A percentile compares a stretch with the other conserved stretches of the same genome.
phyloP scores from a whole-genome alignment of 768 basidiomycete genomes.

The Paxillus involutus region DNA sequence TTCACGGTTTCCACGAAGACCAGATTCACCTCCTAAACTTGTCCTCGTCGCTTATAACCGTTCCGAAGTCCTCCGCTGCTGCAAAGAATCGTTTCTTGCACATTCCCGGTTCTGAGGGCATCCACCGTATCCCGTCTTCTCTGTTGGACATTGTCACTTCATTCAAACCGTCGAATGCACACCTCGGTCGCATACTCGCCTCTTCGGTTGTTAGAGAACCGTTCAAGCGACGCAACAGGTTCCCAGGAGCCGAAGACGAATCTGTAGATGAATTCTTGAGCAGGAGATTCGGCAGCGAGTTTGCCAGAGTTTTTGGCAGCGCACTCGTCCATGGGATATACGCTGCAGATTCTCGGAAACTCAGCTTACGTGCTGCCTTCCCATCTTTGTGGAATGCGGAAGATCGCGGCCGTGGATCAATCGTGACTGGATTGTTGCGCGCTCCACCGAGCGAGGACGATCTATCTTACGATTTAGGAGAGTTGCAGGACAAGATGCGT shows the following conservation, averaged over 20 bases:
- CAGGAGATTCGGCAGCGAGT: constrained; percentile 66
- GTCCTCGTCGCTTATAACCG: constrained; percentile 57
- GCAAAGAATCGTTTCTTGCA: constrained; percentile 78
- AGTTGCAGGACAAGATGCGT: constrained; percentile 46
- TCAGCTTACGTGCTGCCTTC: constrained; percentile 80
- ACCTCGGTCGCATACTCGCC: constrained; percentile 46
- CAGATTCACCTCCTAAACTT: constrained; percentile 81
- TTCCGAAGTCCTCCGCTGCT: constrained; percentile 65
- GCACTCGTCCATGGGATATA: constrained; percentile 93
- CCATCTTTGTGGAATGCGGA: constrained; percentile 72
- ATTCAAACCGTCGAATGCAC: constrained; percentile 28
- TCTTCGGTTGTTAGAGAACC: constrained; percentile 59
- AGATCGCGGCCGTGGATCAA: constrained; percentile 64
- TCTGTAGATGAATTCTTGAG: constrained; percentile 76
- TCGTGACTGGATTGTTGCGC: constrained; percentile 58
- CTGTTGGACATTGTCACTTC: constrained; percentile 37
- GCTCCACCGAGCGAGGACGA: constrained; percentile 15
- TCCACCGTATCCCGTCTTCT: constrained; percentile 51
- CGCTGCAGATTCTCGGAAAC: constrained; percentile 73
- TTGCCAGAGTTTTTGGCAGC: constrained; percentile 75
- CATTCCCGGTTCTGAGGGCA: constrained; percentile 48
- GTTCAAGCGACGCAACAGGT: constrained; percentile 47
- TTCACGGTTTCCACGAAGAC: constrained; percentile 16
- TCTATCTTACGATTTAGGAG: constrained; percentile 49
- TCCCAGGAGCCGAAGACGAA: constrained; percentile 58